These are phyloP conservation scores for Rhizopogon vesiculosus DNA, from an alignment of 768 basidiomycete species.

Conservation along the genomic window DNA sequence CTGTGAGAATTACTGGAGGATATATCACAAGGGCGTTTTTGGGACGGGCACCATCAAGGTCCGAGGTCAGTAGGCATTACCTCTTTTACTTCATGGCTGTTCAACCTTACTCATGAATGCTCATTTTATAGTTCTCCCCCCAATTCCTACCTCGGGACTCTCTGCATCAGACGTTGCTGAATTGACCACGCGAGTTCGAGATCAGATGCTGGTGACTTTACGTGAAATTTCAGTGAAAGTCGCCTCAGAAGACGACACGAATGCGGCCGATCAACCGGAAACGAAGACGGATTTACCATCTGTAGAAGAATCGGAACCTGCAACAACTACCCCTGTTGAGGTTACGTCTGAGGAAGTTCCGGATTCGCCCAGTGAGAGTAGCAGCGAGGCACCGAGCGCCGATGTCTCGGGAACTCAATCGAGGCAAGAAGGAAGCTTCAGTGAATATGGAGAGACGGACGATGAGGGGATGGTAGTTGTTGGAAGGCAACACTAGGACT, in stretches of 20 bases:
- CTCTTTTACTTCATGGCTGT: not conserved
- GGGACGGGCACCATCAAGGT: slow-evolving; percentile 74
- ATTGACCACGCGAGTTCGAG: slow-evolving; percentile 63
- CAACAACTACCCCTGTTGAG: slow-evolving; percentile 16
- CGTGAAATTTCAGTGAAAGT: slow-evolving; percentile 68
- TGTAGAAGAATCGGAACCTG: slow-evolving; percentile 5
- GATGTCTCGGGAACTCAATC: slow-evolving; percentile 23
- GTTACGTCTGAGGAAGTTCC: slow-evolving; percentile 24
- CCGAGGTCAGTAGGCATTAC: slow-evolving; percentile 44
- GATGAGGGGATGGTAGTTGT: slow-evolving; percentile 83
- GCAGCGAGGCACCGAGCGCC: slow-evolving; percentile 20
- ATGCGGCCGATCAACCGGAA: slow-evolving; percentile 10
- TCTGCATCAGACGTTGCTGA: slow-evolving; percentile 64
- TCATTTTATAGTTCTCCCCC: slow-evolving; percentile 71
- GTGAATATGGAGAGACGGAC: slow-evolving; percentile 75
- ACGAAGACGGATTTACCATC: slow-evolving; percentile 19
- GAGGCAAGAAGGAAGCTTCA: slow-evolving; percentile 50
- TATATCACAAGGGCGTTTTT: slow-evolving; percentile 79
- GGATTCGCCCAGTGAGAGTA: slow-evolving; percentile 16
- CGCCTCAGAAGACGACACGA: slow-evolving; percentile 20
- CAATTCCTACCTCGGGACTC: slow-evolving; percentile 71
- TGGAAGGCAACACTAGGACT: slow-evolving; percentile 44
- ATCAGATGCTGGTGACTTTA: slow-evolving; percentile 75
- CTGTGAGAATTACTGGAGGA: slow-evolving; percentile 86
- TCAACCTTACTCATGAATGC: slow-evolving; percentile 6